A percentile compares a stretch with the other conserved stretches of the same genome.
These are phyloP conservation scores for Acacia melanoxylon DNA, from an alignment of 306 rosid genomes.

Conservation along the genomic window DNA sequence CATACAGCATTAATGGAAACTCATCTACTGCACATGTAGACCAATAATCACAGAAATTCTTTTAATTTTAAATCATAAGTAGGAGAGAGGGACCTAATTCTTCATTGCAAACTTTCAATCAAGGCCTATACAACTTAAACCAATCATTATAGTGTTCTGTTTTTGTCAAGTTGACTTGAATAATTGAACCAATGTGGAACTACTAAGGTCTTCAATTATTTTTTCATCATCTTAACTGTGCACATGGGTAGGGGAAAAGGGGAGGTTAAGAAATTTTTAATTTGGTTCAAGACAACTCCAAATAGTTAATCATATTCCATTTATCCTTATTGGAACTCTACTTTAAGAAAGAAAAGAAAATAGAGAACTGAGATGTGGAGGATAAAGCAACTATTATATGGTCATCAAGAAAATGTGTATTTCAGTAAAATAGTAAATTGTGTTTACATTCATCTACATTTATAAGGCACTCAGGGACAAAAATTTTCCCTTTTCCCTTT, in stretches of 20 bases:
- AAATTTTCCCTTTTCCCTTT: not conserved
- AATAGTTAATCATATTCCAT: not conserved
- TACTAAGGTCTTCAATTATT: not conserved
- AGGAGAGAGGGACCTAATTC: not conserved
- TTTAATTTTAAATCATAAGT: not conserved
- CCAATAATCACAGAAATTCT: not conserved
- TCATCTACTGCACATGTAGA: not conserved
- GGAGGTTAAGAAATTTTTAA: not conserved
- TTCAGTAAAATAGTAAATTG: not conserved
- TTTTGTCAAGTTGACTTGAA: not conserved
- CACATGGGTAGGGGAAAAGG: not conserved
- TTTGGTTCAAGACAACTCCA: not conserved
- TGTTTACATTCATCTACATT: not conserved
- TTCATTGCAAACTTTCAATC: not conserved
- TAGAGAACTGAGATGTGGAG: not conserved
- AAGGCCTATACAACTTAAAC: not conserved
- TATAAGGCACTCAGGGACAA: not conserved
- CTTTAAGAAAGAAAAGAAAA: not conserved
- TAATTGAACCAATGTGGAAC: not conserved
- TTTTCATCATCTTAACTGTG: not conserved
- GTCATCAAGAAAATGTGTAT: not conserved
- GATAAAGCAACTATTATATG: not conserved
- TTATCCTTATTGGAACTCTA: not conserved
- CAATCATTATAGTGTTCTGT: not conserved
- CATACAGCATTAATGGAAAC: not conserved